phyloP scores from a whole-genome alignment of 1,139 yeast genomes.

The Pichia sp. region DNA sequence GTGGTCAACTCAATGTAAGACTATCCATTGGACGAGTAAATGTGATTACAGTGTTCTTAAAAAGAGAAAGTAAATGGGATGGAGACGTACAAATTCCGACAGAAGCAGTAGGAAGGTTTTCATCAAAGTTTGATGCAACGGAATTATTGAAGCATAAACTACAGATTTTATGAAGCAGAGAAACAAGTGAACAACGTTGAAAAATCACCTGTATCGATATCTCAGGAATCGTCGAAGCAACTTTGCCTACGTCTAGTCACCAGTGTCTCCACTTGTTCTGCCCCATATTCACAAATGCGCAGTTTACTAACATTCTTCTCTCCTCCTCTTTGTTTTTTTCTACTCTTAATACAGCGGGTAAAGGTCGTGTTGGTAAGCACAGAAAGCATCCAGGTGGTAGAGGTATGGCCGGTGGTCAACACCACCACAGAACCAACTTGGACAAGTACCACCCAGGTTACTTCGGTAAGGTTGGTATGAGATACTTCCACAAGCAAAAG shows the following conservation, averaged over 20 bases:
- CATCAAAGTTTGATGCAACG: not conserved
- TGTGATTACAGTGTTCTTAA: too few relatives aligned
- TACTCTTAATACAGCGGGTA: conserved; percentile 67
- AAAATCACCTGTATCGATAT: not conserved
- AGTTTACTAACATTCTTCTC: conserved; percentile 19
- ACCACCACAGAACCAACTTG: conserved; percentile 99
- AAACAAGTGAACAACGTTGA: not conserved
- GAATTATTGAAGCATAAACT: not conserved
- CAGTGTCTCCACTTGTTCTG: too few relatives aligned
- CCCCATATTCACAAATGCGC: too few relatives aligned
- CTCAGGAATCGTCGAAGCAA: too few relatives aligned
- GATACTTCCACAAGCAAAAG: conserved; percentile 98
- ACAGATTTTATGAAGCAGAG: not conserved
- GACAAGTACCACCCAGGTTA: conserved; percentile 99
- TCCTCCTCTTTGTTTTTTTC: not conserved
- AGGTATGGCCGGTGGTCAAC: conserved; percentile 99
- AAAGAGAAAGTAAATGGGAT: too few relatives aligned
- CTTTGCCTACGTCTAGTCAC: too few relatives aligned
- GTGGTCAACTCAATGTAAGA: too few relatives aligned
- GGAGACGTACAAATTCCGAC: too few relatives aligned
- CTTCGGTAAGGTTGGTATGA: conserved; percentile 99
- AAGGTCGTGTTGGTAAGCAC: conserved; percentile 99
- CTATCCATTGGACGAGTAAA: too few relatives aligned
- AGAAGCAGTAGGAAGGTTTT: too few relatives aligned
- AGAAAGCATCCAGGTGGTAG: conserved; percentile 99